These are phyloP conservation scores for Lycium ferocissimum DNA, from an alignment of 257 asterid genomes.

Conservation along the genomic window DNA sequence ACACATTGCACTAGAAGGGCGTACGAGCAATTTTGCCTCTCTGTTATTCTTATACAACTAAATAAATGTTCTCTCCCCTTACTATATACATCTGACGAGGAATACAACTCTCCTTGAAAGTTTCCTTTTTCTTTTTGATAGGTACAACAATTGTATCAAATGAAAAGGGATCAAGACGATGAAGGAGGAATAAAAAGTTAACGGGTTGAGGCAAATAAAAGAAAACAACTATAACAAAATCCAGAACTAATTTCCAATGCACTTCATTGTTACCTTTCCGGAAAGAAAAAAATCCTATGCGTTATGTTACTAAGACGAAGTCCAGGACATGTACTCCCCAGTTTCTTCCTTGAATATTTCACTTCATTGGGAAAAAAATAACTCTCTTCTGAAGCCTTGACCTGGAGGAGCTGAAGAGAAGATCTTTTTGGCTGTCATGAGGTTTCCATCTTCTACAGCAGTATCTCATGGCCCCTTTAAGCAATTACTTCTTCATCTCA, in stretches of 20 bases:
- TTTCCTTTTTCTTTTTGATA: neutral
- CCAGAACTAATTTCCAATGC: slow-evolving; percentile 15
- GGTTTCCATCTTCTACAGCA: slow-evolving; percentile 7
- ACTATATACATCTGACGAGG: neutral
- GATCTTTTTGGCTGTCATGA: slow-evolving; percentile 14
- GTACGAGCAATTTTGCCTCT: neutral
- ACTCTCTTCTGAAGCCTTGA: slow-evolving; percentile 12
- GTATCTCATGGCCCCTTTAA: slow-evolving; percentile 10
- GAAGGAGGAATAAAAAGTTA: neutral
- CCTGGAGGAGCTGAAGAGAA: slow-evolving; percentile 4
- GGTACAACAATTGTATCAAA: slow-evolving; percentile 6
- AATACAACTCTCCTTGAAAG: neutral
- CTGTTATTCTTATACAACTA: neutral
- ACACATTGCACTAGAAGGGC: neutral
- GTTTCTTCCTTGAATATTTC: neutral
- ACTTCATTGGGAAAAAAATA: neutral
- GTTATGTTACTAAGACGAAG: neutral
- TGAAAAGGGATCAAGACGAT: neutral
- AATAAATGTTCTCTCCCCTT: neutral
- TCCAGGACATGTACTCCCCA: slow-evolving; percentile 21
- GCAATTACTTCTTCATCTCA: neutral
- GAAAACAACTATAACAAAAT: neutral
- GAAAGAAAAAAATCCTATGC: neutral
- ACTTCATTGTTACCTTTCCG: neutral
- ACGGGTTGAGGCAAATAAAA: neutral